Percentiles rank a stretch among this genome's conserved stretches.
These are phyloP conservation scores for Diaporthe vaccinii DNA, from an alignment of 2,329 filamentous ascomycete species.

Conservation along the genomic window DNA sequence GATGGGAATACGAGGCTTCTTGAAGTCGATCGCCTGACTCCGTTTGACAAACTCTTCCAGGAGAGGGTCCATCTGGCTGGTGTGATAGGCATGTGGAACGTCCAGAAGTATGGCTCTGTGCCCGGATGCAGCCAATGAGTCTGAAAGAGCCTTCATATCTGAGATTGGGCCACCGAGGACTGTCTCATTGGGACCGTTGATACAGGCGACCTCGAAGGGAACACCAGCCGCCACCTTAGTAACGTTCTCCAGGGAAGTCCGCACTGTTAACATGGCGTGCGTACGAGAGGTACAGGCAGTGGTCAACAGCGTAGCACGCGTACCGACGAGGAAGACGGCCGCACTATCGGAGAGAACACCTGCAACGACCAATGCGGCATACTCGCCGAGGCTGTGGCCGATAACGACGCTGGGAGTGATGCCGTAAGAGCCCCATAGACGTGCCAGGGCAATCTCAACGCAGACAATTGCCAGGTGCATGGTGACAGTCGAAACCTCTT, in stretches of 20 bases:
- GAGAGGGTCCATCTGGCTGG: slow-evolving; percentile 9
- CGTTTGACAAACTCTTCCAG: neutral
- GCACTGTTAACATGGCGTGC: slow-evolving; percentile 11
- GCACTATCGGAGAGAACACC: slow-evolving; percentile 29
- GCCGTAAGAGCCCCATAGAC: neutral
- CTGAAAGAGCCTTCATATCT: neutral
- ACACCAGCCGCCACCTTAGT: neutral
- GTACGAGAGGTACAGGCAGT: neutral
- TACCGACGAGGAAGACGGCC: slow-evolving; percentile 17
- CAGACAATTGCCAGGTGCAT: slow-evolving; percentile 27
- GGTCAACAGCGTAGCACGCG: neutral
- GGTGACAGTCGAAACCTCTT: neutral
- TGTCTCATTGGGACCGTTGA: slow-evolving; percentile 13
- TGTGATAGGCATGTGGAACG: slow-evolving; percentile 23
- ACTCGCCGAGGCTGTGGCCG: neutral
- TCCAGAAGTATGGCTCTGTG: slow-evolving; percentile 3
- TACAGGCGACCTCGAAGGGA: slow-evolving; percentile 26
- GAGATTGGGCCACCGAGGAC: neutral
- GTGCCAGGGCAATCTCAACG: slow-evolving; percentile 10
- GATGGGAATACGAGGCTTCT: slow-evolving; percentile 7
- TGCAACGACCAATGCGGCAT: slow-evolving; percentile 9
- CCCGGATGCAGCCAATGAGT: neutral
- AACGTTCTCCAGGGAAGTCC: neutral
- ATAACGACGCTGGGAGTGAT: neutral
- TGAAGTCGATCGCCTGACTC: neutral